Evolutionary conservation across 495 filamentous ascomycete genomes (phyloP).

Genomic region (Aspergillus sclerotiicarbonarius): DNA sequence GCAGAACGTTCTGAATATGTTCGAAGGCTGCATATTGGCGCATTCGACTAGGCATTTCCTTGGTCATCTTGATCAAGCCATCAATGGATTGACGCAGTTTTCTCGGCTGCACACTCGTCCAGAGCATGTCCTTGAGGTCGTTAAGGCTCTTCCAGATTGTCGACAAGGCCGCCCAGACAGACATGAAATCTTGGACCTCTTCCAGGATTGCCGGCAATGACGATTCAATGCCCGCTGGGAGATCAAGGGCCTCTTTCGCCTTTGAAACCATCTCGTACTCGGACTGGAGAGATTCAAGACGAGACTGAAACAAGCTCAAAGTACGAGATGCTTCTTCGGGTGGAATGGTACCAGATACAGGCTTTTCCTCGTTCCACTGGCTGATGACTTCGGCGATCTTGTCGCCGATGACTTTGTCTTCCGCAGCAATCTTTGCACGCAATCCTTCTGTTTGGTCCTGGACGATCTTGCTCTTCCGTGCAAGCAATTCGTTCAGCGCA

Average conservation of each 20-base stretch:
- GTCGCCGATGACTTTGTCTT: constrained; percentile 84
- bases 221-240: constrained; percentile 74
- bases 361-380: constrained; percentile 94
- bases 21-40: constrained; percentile 98
- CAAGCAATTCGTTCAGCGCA: constrained; percentile 81
- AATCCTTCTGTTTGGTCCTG: constrained; percentile 93
- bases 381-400: constrained; percentile 79
- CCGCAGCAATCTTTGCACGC: constrained; percentile 91
- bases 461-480: constrained; percentile 87
- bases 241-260: constrained; percentile 92
- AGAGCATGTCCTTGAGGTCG: constrained; percentile 85
- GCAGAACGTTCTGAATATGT: constrained; percentile 90
- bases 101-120: constrained; percentile 88
- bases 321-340: constrained; percentile 81
- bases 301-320: constrained; percentile 73
- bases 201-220: constrained; percentile 79
- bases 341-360: constrained; percentile 87
- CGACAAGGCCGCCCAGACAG: constrained; percentile 90
- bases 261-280: constrained; percentile 93
- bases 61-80: constrained; percentile 92
- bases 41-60: constrained; percentile 99
- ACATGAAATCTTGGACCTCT: constrained; percentile 98
- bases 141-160: constrained; percentile 97
- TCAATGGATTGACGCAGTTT: constrained; percentile 89
- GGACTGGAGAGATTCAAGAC: constrained; percentile 75